A percentile compares a stretch with the other conserved stretches of the same genome.
These are phyloP conservation scores for Aspergillus tubingensis DNA, from an alignment of 2,329 filamentous ascomycete species.

Conservation along the genomic window DNA sequence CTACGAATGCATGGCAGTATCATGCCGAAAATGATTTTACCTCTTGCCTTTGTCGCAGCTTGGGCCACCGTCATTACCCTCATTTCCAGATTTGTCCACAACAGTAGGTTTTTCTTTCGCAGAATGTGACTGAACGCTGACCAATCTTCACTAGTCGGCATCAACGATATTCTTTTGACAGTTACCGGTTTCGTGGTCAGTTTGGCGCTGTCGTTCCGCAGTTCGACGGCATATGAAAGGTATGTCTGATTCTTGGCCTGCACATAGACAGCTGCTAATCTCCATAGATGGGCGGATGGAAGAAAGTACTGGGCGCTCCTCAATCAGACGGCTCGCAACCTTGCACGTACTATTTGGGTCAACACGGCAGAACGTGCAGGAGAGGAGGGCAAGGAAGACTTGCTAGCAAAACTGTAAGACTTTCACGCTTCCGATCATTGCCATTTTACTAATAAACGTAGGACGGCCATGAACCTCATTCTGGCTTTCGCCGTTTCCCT, in stretches of 20 bases:
- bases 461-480: conserved; percentile 72
- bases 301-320: conserved; percentile 64
- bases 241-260: conserved; percentile 22
- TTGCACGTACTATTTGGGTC: conserved; percentile 77
- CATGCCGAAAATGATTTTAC: conserved; percentile 71
- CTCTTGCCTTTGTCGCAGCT: conserved; percentile 60
- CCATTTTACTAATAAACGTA: conserved; percentile 18
- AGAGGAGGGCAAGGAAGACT: conserved; percentile 62
- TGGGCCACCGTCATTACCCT: conserved; percentile 69
- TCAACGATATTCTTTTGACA: conserved; percentile 70
- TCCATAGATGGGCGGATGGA: conserved; percentile 58
- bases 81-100: conserved; percentile 52
- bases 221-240: conserved; percentile 75
- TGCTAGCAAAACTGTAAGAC: conserved; percentile 65
- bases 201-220: conserved; percentile 75
- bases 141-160: conserved; percentile 46
- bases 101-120: conserved; percentile 29
- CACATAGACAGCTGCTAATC: background rate
- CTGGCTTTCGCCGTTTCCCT: conserved; percentile 75
- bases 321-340: conserved; percentile 57
- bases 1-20: conserved; percentile 76
- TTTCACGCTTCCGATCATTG: background rate
- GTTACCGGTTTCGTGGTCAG: conserved; percentile 80
- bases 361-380: conserved; percentile 65
- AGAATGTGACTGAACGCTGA: conserved; percentile 5